A percentile compares a stretch with the other conserved stretches of the same genome.
phyloP scores from a whole-genome alignment of 495 filamentous ascomycete species.

The Xylaria sp. region DNA sequence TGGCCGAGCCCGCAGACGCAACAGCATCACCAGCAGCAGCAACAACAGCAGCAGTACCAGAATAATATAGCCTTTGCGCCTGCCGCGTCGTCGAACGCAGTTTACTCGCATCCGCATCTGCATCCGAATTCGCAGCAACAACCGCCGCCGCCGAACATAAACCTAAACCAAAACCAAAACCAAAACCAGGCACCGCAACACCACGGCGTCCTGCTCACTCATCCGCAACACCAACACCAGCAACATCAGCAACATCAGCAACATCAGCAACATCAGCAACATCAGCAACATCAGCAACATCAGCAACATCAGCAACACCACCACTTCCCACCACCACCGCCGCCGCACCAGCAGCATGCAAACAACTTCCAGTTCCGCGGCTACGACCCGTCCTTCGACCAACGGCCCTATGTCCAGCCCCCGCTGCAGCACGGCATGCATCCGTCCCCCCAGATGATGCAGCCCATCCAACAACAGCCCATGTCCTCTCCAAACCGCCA shows the following conservation, averaged over 20 bases:
- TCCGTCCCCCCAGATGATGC: conserved; percentile 29
- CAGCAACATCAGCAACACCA: conserved; percentile 26
- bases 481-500: conserved; percentile 8
- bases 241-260: conserved; percentile 19
- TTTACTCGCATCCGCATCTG: conserved; percentile 22
- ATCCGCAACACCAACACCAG: conserved; percentile 12
- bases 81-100: background rate
- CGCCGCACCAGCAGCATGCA: conserved; percentile 30
- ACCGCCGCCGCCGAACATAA: conserved; percentile 23
- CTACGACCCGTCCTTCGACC: conserved; percentile 42
- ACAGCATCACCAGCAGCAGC: conserved; percentile 1
- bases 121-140: conserved; percentile 23
- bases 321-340: background rate
- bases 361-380: conserved; percentile 40
- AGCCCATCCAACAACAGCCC: conserved; percentile 28
- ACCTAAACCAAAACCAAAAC: background rate
- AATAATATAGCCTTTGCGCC: conserved; percentile 9
- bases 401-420: conserved; percentile 36
- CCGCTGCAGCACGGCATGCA: conserved; percentile 31
- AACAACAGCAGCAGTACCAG: conserved; percentile 29
- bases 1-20: conserved; percentile 34
- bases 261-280: conserved; percentile 22
- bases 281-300: background rate
- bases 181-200: background rate
- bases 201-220: conserved; percentile 15